Base-by-base conservation (phyloP, 768 basidiomycete species). In the Rhizopogon salebrosus region DNA sequence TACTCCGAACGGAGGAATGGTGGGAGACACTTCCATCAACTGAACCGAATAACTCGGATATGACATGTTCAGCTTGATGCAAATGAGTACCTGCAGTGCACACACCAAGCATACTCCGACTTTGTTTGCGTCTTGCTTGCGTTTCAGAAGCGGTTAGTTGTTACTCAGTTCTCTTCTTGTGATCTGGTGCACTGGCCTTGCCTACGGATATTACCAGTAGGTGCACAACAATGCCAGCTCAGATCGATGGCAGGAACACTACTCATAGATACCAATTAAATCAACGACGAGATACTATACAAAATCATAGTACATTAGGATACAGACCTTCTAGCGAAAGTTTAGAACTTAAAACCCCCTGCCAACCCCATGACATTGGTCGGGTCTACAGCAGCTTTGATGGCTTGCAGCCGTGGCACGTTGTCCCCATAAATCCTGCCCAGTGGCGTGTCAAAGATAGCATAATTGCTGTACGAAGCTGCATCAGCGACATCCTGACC, bases 311-410 rank as follows among this genome's bases (percentile, higher is more conserved):
- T 31, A 31, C 10, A 10, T 20, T 20, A 11, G 20, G 4, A 31
- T 13, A 31, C 4, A 11, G 38, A 20, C 20, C 3, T 39, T 20
- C 20, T 20, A 22, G 38, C 38, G 20, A 39, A 39, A 10, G 20
- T 24, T 68, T 54, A 75, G 49, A 78, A 58, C 63, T 81, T 85
- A 63, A 75, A 84, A 7, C 83, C 82, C 0, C 85, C 84, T n/a
- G 83, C 72, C 9, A 83, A 73, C 7, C 74, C 76, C 84, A 85
- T 85, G 6, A 85, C 72, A 57, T 80, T 73, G 4, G 67, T 43
- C 0, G 83, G 84, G 61, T 85, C 85, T 34, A 79, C 72, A 9
- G 48, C 51, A 46, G 51, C 62, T 59, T 79, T 80, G n/a, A 84
- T 61, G 10, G 54, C 58, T 43, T 64, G 58, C 48, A 85, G 61